phyloP scores from a whole-genome alignment of 2,329 filamentous ascomycete species.

The Teratosphaeria pseudoeucalypti region DNA sequence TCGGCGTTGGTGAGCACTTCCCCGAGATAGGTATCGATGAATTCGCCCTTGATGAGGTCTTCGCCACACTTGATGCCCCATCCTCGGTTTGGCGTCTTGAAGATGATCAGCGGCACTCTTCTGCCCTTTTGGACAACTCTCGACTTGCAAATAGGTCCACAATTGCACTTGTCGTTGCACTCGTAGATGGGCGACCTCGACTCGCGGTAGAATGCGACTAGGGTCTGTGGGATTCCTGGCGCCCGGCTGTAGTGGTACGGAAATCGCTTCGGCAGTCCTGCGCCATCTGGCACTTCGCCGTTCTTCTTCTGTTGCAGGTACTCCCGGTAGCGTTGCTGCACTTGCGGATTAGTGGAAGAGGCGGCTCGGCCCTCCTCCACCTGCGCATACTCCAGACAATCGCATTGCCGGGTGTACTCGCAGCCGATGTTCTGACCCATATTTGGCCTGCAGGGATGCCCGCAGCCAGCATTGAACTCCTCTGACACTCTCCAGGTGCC shows the following conservation, averaged over 20 bases:
- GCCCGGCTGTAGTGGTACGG: constrained; percentile 44
- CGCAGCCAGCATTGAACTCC: constrained; percentile 56
- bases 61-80: constrained; percentile 64
- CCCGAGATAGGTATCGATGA: constrained; percentile 70
- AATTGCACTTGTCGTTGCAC: constrained; percentile 63
- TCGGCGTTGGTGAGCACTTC: constrained; percentile 43
- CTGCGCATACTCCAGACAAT: constrained; percentile 55
- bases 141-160: constrained; percentile 56
- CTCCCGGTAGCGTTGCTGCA: constrained; percentile 5
- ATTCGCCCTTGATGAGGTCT: constrained; percentile 60
- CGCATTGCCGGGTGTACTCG: constrained; percentile 52
- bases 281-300: constrained; percentile 17
- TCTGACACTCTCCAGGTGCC: constrained; percentile 51
- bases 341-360: constrained; percentile 12
- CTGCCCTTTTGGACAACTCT: constrained; percentile 67
- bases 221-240: constrained; percentile 11
- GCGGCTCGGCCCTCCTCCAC: constrained; percentile 32
- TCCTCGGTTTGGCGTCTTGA: constrained; percentile 61
- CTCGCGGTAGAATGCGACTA: constrained; percentile 33
- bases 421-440: constrained; percentile 46
- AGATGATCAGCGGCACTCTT: constrained; percentile 62
- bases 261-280: constrained; percentile 42
- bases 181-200: constrained; percentile 57
- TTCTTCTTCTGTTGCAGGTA: constrained; percentile 13
- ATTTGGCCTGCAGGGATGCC: constrained; percentile 44